These are phyloP conservation scores for Colletotrichum melonis DNA, from an alignment of 2,329 filamentous ascomycete species.

Conservation along the genomic window DNA sequence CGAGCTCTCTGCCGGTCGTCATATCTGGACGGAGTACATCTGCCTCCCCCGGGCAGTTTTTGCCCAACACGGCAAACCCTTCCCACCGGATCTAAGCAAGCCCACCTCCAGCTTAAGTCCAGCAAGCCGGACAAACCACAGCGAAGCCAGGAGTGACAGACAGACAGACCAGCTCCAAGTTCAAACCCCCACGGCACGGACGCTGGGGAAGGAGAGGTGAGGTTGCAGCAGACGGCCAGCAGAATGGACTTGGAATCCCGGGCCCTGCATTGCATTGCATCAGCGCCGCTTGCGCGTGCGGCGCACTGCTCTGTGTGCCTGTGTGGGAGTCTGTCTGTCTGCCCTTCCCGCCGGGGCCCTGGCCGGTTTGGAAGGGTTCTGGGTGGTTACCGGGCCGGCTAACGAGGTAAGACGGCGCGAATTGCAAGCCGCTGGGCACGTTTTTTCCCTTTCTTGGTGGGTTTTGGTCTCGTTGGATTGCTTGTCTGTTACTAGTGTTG, in stretches of 20 bases:
- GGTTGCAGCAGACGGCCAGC: background rate
- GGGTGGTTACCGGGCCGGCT: constrained; percentile 2
- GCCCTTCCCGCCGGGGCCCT: background rate
- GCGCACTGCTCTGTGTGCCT: background rate
- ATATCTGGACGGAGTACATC: background rate
- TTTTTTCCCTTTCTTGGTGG: background rate
- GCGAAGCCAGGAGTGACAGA: background rate
- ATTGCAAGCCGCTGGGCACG: background rate
- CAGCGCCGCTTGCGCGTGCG: constrained; percentile 17
- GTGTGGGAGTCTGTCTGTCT: no score
- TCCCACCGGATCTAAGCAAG: background rate
- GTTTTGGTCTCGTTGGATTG: background rate
- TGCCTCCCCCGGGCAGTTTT: background rate
- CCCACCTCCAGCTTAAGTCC: background rate
- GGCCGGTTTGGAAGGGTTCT: background rate
- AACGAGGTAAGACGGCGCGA: background rate
- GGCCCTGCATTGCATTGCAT: constrained; percentile 32
- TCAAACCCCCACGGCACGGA: constrained; percentile 4
- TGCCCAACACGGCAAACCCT: background rate
- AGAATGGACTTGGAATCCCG: background rate
- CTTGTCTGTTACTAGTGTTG: no score
- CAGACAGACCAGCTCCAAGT: no score
- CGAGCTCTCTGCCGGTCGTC: background rate
- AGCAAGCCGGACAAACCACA: background rate
- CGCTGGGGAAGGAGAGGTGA: no score